Evolutionary conservation across 768 basidiomycete species (phyloP).

Genomic region (Candolleomyces efflorescens): DNA sequence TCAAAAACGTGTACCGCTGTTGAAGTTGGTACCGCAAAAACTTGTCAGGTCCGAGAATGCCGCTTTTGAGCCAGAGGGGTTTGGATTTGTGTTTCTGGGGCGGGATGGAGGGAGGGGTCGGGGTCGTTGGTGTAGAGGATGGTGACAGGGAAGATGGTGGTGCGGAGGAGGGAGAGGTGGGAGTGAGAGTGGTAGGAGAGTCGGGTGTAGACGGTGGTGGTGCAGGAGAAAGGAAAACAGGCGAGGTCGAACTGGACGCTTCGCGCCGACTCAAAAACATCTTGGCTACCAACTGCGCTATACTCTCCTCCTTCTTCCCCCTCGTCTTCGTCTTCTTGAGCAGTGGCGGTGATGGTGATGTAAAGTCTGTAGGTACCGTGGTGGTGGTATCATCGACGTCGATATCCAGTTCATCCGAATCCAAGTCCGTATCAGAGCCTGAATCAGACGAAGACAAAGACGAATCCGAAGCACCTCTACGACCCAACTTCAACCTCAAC

Average conservation of each 20-base stretch:
- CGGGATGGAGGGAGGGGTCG: no score
- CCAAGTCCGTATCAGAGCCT: no score
- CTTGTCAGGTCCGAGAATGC: no score
- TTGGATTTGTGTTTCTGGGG: no score
- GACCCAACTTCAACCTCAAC: constrained; percentile 56
- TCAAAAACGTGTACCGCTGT: constrained; percentile 7
- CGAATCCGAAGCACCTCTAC: no score
- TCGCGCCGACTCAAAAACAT: constrained; percentile 32
- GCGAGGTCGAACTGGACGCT: constrained; percentile 10
- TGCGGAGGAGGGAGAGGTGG: no score
- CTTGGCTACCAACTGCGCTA: constrained; percentile 35
- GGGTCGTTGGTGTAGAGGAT: no score
- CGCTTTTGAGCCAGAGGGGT: no score
- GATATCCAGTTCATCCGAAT: background rate
- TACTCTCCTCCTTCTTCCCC: constrained; percentile 26
- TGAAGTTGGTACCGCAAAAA: background rate
- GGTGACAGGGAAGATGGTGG: no score
- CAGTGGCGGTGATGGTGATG: constrained; percentile 4
- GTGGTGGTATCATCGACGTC: background rate
- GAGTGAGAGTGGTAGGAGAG: background rate
- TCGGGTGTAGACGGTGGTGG: background rate
- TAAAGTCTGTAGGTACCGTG: no score
- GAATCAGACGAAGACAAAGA: no score
- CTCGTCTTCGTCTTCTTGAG: constrained; percentile 12
- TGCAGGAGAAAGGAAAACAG: constrained; percentile 6